Conservation (phyloP, 75 land plant genomes). For the Cunninghamia lanceolata region DNA sequence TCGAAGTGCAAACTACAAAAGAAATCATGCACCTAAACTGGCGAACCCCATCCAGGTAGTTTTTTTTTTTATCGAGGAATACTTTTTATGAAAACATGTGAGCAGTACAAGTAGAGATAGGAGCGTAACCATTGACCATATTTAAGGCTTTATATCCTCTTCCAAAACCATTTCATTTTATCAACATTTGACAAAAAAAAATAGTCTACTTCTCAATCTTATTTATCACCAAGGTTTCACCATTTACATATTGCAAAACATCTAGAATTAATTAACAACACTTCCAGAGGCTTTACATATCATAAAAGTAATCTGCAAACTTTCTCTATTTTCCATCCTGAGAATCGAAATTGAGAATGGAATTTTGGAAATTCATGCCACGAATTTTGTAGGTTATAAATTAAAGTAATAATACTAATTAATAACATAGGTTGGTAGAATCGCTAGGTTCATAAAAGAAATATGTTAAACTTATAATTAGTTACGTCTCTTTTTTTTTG, state of each 20-base stretch:
- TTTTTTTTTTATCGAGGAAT: not conserved
- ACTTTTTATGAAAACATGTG: not conserved
- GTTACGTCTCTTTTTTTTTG: no score
- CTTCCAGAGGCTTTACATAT: not conserved
- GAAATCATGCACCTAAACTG: not conserved
- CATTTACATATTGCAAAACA: not conserved
- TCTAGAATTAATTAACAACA: not conserved
- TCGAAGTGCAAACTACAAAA: not conserved
- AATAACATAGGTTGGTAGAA: no score
- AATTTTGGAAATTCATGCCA: not conserved
- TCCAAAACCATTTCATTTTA: not conserved
- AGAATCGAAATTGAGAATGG: no score
- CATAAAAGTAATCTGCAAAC: not conserved
- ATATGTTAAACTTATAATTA: no score
- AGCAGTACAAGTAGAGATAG: not conserved
- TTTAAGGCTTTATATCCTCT: not conserved
- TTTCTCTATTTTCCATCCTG: not conserved
- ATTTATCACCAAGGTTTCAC: not conserved
- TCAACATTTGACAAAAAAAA: not conserved
- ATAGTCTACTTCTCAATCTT: not conserved
- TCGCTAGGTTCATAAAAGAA: no score
- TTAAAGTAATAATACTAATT: no score
- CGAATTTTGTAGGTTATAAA: not conserved
- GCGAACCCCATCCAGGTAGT: not conserved
- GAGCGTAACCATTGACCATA: not conserved